Evolutionary conservation across 257 asterid species (phyloP).

Genomic region (Cynanchum wilfordii): DNA sequence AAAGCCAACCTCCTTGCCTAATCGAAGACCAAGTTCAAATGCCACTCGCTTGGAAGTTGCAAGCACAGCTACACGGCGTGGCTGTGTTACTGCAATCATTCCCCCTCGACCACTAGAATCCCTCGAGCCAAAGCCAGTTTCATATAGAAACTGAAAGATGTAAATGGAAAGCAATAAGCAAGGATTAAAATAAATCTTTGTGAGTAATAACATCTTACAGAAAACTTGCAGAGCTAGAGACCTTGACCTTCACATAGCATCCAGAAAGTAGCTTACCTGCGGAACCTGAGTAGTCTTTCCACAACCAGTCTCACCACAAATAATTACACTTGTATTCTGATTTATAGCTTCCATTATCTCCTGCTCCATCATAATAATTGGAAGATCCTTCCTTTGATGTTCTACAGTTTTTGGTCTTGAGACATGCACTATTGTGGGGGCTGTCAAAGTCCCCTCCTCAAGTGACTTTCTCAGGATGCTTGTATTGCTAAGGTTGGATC

Average conservation of each 20-base stretch:
- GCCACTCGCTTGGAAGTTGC: constrained; percentile 98
- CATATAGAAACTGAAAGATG: constrained; percentile 78
- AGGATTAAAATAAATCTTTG: background rate
- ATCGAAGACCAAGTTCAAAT: constrained; percentile 72
- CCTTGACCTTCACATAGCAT: background rate
- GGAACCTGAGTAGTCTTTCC: constrained; percentile 99
- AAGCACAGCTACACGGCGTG: constrained; percentile 96
- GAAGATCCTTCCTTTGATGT: constrained; percentile 65
- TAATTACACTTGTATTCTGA: constrained; percentile 57
- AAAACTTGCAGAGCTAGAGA: background rate
- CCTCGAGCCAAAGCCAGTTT: constrained; percentile 77
- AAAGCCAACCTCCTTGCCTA: constrained; percentile 93
- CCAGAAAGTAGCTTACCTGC: constrained; percentile 50
- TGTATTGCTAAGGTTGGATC: constrained; percentile 14
- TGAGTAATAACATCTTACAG: constrained; percentile 1
- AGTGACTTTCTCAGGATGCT: constrained; percentile 21
- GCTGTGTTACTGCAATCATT: constrained; percentile 92
- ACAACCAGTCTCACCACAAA: constrained; percentile 98
- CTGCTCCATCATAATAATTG: constrained; percentile 96
- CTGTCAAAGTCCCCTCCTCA: constrained; percentile 26
- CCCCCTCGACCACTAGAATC: constrained; percentile 46
- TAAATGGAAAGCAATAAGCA: constrained; percentile 20
- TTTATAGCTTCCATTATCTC: constrained; percentile 94
- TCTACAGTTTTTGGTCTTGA: constrained; percentile 76
- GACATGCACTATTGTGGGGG: constrained; percentile 66